These are phyloP conservation scores for Jimgerdemannia lactiflua DNA, from an alignment of 192 early-diverging fungal species.

Conservation along the genomic window DNA sequence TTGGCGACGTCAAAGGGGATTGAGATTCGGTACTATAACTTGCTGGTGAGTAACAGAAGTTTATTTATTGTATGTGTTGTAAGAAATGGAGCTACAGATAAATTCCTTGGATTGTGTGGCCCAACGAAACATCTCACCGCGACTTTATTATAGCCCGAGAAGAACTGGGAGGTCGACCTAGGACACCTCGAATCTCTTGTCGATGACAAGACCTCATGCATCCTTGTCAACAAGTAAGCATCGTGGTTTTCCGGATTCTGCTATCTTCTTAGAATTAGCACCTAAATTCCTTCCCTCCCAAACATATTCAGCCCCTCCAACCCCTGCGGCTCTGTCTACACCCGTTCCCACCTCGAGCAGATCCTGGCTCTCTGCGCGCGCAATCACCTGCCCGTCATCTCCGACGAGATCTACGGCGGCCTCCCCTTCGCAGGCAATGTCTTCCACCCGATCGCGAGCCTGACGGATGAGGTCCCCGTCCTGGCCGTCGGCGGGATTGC, in stretches of 20 bases:
- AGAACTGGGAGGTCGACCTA: conserved; percentile 84
- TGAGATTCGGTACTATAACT: conserved; percentile 77
- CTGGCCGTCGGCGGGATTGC: conserved; percentile 82
- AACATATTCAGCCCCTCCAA: conserved; percentile 68
- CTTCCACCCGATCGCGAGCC: conserved; percentile 66
- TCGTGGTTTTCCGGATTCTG: neutral
- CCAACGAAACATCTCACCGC: neutral
- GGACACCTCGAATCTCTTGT: conserved; percentile 77
- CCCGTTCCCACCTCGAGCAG: conserved; percentile 64
- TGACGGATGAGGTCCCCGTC: conserved; percentile 82
- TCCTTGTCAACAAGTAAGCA: conserved; percentile 77
- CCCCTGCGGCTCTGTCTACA: conserved; percentile 88
- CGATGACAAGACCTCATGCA: conserved; percentile 74
- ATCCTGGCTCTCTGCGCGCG: conserved; percentile 71
- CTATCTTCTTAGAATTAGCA: neutral
- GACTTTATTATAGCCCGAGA: conserved; percentile 49
- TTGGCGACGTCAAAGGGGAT: conserved; percentile 73
- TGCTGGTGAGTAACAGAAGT: conserved; percentile 45
- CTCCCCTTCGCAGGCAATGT: conserved; percentile 66
- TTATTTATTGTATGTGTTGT: neutral
- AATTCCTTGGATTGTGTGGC: conserved; percentile 5
- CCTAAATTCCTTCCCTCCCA: conserved; percentile 9
- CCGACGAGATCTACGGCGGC: conserved; percentile 92
- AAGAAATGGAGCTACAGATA: no score
- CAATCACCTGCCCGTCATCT: conserved; percentile 78